These are phyloP conservation scores for Neofusicoccum laricinum DNA, from an alignment of 2,329 filamentous ascomycete genomes.

Conservation along the genomic window DNA sequence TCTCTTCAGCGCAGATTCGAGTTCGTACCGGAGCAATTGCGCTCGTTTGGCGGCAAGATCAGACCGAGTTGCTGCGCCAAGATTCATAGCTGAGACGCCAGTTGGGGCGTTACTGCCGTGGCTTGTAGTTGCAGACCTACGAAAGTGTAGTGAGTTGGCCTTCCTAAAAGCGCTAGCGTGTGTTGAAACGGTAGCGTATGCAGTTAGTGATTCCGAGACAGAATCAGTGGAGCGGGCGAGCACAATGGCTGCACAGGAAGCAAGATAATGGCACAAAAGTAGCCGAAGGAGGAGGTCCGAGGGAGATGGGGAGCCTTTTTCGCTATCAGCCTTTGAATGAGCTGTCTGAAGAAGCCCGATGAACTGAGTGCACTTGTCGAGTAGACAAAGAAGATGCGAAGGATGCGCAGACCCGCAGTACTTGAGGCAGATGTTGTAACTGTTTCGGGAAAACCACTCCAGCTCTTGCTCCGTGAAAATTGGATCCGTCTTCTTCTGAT, in stretches of 20 bases:
- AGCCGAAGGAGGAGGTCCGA: slow-evolving; percentile 56
- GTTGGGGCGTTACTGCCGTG: slow-evolving; percentile 18
- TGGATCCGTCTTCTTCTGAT: slow-evolving; percentile 38
- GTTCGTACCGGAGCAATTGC: slow-evolving; percentile 70
- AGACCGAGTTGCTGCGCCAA: slow-evolving; percentile 44
- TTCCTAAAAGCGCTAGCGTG: slow-evolving; percentile 60
- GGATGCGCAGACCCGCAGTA: slow-evolving; percentile 59
- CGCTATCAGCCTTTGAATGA: background rate
- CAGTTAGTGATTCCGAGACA: slow-evolving; percentile 46
- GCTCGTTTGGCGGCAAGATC: slow-evolving; percentile 63
- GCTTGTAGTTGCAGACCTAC: slow-evolving; percentile 12
- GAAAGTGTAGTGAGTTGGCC: slow-evolving; percentile 40
- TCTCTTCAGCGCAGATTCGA: slow-evolving; percentile 69
- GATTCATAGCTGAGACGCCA: background rate
- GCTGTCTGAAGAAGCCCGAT: slow-evolving; percentile 34
- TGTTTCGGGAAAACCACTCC: slow-evolving; percentile 79
- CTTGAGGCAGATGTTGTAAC: slow-evolving; percentile 73
- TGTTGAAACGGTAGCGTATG: slow-evolving; percentile 60
- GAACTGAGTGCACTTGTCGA: slow-evolving; percentile 45
- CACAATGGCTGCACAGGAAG: slow-evolving; percentile 43
- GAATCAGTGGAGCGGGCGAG: slow-evolving; percentile 48
- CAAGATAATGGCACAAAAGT: slow-evolving; percentile 70
- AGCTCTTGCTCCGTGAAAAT: slow-evolving; percentile 64
- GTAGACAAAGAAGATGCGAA: slow-evolving; percentile 54
- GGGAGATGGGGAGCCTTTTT: background rate